phyloP scores from a whole-genome alignment of 305 asterid species.

The Fraxinus baroniana region DNA sequence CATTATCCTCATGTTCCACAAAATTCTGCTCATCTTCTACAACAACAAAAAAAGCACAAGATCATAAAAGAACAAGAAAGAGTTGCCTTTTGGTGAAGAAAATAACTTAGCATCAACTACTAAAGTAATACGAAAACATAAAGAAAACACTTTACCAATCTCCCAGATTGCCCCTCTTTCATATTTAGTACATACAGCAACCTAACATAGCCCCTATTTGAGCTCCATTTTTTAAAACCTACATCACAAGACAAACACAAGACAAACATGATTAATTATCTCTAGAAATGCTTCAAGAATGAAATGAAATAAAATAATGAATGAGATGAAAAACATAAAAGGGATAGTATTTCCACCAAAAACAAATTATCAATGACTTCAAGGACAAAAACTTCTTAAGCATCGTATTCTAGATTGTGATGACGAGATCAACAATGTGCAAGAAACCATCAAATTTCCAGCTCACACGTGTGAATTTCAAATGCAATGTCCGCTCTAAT shows the following conservation, averaged over 20 bases:
- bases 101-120: not conserved
- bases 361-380: not conserved
- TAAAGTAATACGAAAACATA: not conserved
- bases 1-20: conserved; percentile 34
- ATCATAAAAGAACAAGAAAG: conserved; percentile 7
- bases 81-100: not conserved
- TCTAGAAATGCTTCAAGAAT: not conserved
- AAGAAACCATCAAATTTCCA: too few relatives aligned
- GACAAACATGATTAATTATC: not conserved
- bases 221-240: too few relatives aligned
- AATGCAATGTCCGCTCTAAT: not conserved
- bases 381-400: not conserved
- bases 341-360: not conserved
- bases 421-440: too few relatives aligned
- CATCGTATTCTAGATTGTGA: too few relatives aligned
- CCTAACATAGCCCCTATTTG: not conserved
- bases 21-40: conserved; percentile 49
- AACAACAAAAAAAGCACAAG: conserved; percentile 30
- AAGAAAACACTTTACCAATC: not conserved
- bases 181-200: not conserved
- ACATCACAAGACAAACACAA: not conserved
- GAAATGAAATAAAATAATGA: not conserved
- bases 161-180: not conserved
- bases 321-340: too few relatives aligned
- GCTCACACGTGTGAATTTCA: too few relatives aligned